phyloP scores from a whole-genome alignment of 306 rosid genomes.

The Pyrus bretschneideri region DNA sequence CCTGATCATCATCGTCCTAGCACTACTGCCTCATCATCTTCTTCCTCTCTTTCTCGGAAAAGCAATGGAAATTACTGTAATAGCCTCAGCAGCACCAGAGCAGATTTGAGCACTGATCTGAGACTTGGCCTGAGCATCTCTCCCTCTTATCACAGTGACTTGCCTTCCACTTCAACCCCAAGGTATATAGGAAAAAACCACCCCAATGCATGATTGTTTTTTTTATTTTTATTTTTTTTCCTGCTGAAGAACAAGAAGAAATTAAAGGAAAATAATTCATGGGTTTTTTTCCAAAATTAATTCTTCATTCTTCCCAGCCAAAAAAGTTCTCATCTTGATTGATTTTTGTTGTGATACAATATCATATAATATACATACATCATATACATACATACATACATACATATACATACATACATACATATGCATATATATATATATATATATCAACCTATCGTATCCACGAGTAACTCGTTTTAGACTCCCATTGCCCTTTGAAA shows the following conservation, averaged over 20 bases:
- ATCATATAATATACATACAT: neutral
- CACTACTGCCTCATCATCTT: constrained; percentile 2
- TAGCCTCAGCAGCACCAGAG: neutral
- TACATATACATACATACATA: too few relatives aligned
- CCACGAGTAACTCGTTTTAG: too few relatives aligned
- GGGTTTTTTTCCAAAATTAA: neutral
- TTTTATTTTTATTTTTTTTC: neutral
- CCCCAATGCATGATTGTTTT: neutral
- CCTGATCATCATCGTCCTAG: constrained; percentile 5
- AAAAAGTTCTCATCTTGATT: neutral
- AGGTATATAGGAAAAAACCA: neutral
- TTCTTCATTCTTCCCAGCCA: neutral
- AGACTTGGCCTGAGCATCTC: constrained; percentile 18
- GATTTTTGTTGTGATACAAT: neutral
- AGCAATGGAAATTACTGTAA: neutral
- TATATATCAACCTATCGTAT: too few relatives aligned
- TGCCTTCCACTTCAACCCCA: constrained; percentile 17
- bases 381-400: too few relatives aligned
- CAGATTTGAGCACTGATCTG: constrained; percentile 16
- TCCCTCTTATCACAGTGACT: constrained; percentile 1
- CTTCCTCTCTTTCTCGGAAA: constrained; percentile 5
- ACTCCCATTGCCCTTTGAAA: too few relatives aligned
- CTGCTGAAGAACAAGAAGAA: neutral
- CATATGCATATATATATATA: too few relatives aligned
- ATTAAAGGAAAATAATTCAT: neutral